Evolutionary conservation across 2,329 filamentous ascomycete genomes (phyloP).

Genomic region (Parafenestella ontariensis): DNA sequence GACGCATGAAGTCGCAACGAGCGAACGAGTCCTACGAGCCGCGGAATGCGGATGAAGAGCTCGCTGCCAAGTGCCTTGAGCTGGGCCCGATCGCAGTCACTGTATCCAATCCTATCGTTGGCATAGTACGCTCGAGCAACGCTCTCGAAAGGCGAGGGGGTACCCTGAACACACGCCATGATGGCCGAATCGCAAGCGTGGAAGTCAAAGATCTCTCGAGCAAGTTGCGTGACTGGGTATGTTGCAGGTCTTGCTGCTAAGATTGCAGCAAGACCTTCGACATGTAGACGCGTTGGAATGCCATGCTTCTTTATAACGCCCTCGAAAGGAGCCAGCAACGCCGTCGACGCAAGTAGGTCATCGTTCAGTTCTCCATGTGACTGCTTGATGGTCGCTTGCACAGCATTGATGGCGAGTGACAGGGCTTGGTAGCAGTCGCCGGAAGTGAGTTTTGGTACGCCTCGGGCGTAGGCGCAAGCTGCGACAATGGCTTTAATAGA

Average conservation of each 20-base stretch:
- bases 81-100: conserved; percentile 11
- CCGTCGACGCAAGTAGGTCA: conserved; percentile 20
- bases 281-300: conserved; percentile 17
- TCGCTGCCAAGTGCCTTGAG: conserved; percentile 21
- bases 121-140: conserved; percentile 15
- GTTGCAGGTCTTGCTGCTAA: conserved; percentile 14
- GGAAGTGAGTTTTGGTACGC: conserved; percentile 19
- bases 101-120: conserved; percentile 4
- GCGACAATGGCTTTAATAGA: conserved; percentile 24
- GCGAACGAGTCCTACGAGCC: conserved; percentile 22
- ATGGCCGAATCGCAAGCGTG: conserved; percentile 21
- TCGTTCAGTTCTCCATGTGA: conserved; percentile 14
- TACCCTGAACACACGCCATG: conserved; percentile 21
- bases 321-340: conserved; percentile 20
- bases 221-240: conserved; percentile 20
- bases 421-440: conserved; percentile 21
- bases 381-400: conserved; percentile 18
- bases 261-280: conserved; percentile 22
- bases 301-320: conserved; percentile 18
- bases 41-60: conserved; percentile 22
- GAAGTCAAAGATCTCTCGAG: conserved; percentile 24
- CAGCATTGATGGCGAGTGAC: conserved; percentile 18
- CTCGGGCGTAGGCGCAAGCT: conserved; percentile 20
- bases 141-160: conserved; percentile 17
- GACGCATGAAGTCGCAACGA: conserved; percentile 11